A percentile compares a stretch with the other conserved stretches of the same genome.
phyloP scores from a whole-genome alignment of 495 filamentous ascomycete genomes.

The Thozetella sp. region DNA sequence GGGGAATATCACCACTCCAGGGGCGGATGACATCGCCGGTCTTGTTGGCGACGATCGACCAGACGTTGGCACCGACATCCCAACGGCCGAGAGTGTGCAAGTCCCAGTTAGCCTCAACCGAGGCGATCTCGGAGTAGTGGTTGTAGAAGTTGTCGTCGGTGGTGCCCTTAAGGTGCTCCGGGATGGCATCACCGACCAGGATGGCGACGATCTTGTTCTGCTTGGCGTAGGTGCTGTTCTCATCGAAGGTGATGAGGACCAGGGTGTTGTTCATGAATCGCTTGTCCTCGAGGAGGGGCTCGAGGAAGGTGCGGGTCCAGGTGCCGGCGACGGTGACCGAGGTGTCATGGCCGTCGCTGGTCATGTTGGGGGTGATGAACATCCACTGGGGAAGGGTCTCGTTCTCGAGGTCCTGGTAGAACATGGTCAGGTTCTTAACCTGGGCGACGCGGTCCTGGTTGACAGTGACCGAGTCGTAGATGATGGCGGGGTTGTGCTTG shows the following conservation, averaged over 20 bases:
- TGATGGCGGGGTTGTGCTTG: constrained; percentile 72
- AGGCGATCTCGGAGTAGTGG: constrained; percentile 70
- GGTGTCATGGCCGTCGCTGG: constrained; percentile 66
- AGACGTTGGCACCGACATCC: constrained; percentile 58
- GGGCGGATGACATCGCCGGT: constrained; percentile 24
- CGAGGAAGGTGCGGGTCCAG: constrained; percentile 61
- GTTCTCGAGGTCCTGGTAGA: constrained; percentile 58
- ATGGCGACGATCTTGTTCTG: constrained; percentile 61
- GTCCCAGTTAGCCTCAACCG: constrained; percentile 63
- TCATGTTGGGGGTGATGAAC: constrained; percentile 79
- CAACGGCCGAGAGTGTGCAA: constrained; percentile 46
- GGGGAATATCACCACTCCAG: constrained; percentile 22
- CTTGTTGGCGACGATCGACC: constrained; percentile 35
- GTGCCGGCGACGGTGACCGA: constrained; percentile 59
- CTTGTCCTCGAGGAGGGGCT: constrained; percentile 61
- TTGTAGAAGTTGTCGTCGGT: constrained; percentile 69
- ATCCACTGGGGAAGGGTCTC: constrained; percentile 69
- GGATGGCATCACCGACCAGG: constrained; percentile 68
- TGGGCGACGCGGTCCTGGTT: constrained; percentile 54
- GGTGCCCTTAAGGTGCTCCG: constrained; percentile 56
- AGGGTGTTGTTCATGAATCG: constrained; percentile 73
- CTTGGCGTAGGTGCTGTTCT: constrained; percentile 56
- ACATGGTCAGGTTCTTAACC: constrained; percentile 69
- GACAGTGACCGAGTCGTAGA: constrained; percentile 59
- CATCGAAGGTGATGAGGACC: constrained; percentile 70